Evolutionary conservation across 805 yeast species (phyloP).

Genomic region (Suhomyces pyralidae): DNA sequence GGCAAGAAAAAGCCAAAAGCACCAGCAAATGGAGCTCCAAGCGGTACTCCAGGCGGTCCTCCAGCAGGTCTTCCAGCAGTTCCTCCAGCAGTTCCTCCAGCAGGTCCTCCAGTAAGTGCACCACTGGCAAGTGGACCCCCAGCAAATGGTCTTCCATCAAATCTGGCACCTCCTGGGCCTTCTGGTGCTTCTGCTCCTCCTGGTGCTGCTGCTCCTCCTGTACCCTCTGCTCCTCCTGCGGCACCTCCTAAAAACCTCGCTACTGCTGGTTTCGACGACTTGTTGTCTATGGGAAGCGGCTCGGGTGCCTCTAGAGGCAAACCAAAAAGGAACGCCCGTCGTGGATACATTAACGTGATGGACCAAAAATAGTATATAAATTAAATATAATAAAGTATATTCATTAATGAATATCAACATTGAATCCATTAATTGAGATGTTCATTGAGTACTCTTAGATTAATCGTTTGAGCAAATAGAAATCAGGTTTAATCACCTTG

Average conservation of each 20-base stretch:
- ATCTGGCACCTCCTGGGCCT: constrained; percentile 5
- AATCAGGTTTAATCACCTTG: constrained; percentile 39
- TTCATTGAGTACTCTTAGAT: too few species aligned
- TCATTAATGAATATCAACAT: too few species aligned
- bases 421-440: too few species aligned
- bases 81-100: not conserved
- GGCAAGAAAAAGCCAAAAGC: constrained; percentile 21
- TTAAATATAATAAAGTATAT: too few species aligned
- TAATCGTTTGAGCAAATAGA: constrained; percentile 27
- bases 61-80: constrained; percentile 4
- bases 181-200: constrained; percentile 9
- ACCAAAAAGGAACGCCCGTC: constrained; percentile 29
- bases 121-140: too few species aligned
- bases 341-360: constrained; percentile 68
- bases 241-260: constrained; percentile 25
- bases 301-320: constrained; percentile 18
- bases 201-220: constrained; percentile 4
- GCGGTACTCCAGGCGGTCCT: too few species aligned
- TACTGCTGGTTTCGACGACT: constrained; percentile 41
- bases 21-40: constrained; percentile 11
- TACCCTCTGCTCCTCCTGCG: constrained; percentile 5
- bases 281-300: constrained; percentile 30
- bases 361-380: constrained; percentile 5
- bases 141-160: constrained; percentile 8
- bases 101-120: too few species aligned